Evolutionary conservation across 495 filamentous ascomycete species (phyloP).

Genomic region (Platismatia glauca): DNA sequence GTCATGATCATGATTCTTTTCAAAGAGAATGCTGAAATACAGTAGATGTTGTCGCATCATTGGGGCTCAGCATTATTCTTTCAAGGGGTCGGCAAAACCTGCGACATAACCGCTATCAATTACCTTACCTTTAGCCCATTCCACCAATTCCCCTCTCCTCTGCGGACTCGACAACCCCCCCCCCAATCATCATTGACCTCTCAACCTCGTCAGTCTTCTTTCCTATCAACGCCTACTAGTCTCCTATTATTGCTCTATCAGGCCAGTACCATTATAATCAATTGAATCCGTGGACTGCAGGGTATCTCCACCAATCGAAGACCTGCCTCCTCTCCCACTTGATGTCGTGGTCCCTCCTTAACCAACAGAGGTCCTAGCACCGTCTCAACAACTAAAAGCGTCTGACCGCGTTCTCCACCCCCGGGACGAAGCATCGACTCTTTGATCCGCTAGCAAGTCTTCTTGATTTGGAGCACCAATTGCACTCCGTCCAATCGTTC

Average conservation of each 20-base stretch:
- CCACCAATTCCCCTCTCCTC: slow-evolving; percentile 14
- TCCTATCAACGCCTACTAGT: slow-evolving; percentile 5
- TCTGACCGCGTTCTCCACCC: slow-evolving; percentile 9
- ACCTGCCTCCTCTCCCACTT: background rate
- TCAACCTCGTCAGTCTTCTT: slow-evolving; percentile 8
- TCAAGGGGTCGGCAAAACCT: slow-evolving; percentile 21
- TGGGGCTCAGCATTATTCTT: slow-evolving; percentile 8
- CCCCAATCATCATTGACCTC: slow-evolving; percentile 6
- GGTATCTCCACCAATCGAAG: background rate
- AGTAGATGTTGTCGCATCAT: slow-evolving; percentile 9
- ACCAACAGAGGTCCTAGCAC: slow-evolving; percentile 16
- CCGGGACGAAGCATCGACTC: slow-evolving; percentile 9
- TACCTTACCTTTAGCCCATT: too few relatives aligned
- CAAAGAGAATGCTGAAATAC: background rate
- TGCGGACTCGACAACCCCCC: slow-evolving; percentile 12
- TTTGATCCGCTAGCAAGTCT: slow-evolving; percentile 12
- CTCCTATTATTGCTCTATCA: background rate
- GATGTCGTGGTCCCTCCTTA: slow-evolving; percentile 13
- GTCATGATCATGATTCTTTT: background rate
- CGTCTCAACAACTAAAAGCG: slow-evolving; percentile 13
- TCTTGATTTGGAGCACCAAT: slow-evolving; percentile 15
- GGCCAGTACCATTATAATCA: background rate
- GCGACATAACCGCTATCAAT: slow-evolving; percentile 14
- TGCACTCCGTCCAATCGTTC: slow-evolving; percentile 5
- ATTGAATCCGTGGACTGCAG: background rate